Evolutionary conservation across 805 yeast genomes (phyloP).

Genomic region (Blastobotrys peoriensis): DNA sequence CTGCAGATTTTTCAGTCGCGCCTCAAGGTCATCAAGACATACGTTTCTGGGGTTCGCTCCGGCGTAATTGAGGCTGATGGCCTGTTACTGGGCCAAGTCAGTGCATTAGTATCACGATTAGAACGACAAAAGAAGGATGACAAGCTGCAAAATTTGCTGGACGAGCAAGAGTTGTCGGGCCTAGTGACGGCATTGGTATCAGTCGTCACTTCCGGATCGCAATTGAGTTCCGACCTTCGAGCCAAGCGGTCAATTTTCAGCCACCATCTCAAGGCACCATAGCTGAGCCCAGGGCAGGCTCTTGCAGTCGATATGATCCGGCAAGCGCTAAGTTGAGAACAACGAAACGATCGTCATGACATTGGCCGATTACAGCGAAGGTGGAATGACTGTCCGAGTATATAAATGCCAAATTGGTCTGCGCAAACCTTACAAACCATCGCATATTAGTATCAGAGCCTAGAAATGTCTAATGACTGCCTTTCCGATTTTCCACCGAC

Average conservation of each 20-base stretch:
- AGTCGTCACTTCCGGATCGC: conserved; percentile 21
- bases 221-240: conserved; percentile 16
- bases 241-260: conserved; percentile 10
- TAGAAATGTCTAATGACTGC: no score
- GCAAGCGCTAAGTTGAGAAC: no score
- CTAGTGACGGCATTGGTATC: conserved; percentile 23
- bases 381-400: no score
- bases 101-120: conserved; percentile 17
- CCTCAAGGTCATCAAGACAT: conserved; percentile 16
- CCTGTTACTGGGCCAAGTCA: conserved; percentile 19
- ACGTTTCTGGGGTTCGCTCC: conserved; percentile 16
- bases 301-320: no score
- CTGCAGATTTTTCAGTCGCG: conserved; percentile 22
- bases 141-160: conserved; percentile 9
- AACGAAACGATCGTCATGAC: no score
- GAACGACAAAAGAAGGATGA: conserved; percentile 1
- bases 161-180: conserved; percentile 22
- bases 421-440: no score
- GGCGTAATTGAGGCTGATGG: conserved; percentile 15
- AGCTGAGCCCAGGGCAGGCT: no score
- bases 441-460: no score
- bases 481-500: no score
- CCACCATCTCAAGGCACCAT: no score
- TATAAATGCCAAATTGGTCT: no score
- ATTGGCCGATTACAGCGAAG: no score